Base-by-base conservation (phyloP, 345 rosid species). In the Citrus unshiu region DNA sequence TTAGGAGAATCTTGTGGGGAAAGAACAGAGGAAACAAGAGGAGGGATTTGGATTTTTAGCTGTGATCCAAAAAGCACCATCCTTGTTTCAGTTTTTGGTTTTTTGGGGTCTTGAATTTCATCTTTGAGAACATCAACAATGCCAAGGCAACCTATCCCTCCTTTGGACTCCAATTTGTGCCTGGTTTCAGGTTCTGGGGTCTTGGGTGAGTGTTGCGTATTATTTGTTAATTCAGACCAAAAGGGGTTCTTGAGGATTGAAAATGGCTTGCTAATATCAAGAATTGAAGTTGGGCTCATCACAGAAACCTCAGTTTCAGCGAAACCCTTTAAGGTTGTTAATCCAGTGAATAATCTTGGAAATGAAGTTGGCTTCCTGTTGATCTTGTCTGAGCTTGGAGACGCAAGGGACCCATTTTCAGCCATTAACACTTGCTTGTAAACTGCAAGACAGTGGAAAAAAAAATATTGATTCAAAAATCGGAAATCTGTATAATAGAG, bases 211-310 rank as follows among this genome's bases (percentile, higher is more conserved):
- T 21, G 62, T 51, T 25, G 68, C 16, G 84, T 68, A 70, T 67
- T 81, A 72, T 63, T 81, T 61, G 74, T 75, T 54, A 54, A 54
- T 16, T 87, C 95, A 75, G 88, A 75, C 84, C 88, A 85, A 71
- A 89, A 91, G 1, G 98, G 93, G 80, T 86, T 93, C 78, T 82
- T 94, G 66, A 91, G 77, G 76, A 84, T 85, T 29, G 91, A 90
- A 71, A 91, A 90, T 34, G 95, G 89, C 80, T 91, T 93, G 70
- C 86, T 77, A 8, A 4, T n/a, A 82, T 95, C 98, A 62, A 95
- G 98, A 62, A 89, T 93, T 7, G 98, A 95, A 73, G 95, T 95
- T 35, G 98, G 98, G 70, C 98, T 95, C 65, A 91, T 88, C 37
- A 86, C 80, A 7, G 85, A 30, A 75, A 34, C 78, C 68, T 90